phyloP scores from a whole-genome alignment of 129 eudicot species.

The Centella asiatica region DNA sequence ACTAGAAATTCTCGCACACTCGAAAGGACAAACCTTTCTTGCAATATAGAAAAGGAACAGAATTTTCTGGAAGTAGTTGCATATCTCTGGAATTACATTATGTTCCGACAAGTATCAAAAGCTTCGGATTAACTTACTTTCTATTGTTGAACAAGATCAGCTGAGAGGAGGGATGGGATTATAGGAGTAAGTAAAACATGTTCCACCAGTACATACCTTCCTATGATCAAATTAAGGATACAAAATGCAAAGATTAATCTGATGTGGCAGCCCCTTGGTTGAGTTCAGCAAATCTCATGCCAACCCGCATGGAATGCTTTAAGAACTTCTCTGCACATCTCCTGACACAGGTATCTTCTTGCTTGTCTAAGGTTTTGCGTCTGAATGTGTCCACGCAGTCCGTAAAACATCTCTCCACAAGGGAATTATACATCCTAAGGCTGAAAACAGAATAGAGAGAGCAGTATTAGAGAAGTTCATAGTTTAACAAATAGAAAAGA shows the following conservation, averaged over 20 bases:
- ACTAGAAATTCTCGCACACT: no score
- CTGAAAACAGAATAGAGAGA: neutral
- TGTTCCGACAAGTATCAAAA: no score
- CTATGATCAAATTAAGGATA: neutral
- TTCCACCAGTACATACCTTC: neutral
- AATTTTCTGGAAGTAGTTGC: no score
- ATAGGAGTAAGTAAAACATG: neutral
- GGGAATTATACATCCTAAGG: conserved; percentile 32
- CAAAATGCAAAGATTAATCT: conserved; percentile 14
- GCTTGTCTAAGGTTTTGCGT: conserved; percentile 35
- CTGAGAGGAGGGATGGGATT: neutral
- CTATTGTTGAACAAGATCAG: no score
- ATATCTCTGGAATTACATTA: neutral
- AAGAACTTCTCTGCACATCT: conserved; percentile 36
- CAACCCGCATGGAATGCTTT: conserved; percentile 25
- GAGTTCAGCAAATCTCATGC: conserved; percentile 39
- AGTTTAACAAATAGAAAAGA: neutral
- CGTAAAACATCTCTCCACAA: conserved; percentile 36
- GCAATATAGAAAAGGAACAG: no score
- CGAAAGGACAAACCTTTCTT: no score
- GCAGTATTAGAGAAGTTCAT: neutral
- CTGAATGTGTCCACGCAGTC: conserved; percentile 32
- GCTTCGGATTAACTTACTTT: no score
- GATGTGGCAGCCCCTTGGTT: conserved; percentile 33
- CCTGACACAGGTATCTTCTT: conserved; percentile 33